Evolutionary conservation across 2,329 filamentous ascomycete species (phyloP).

Genomic region (Cytospora piceicola): DNA sequence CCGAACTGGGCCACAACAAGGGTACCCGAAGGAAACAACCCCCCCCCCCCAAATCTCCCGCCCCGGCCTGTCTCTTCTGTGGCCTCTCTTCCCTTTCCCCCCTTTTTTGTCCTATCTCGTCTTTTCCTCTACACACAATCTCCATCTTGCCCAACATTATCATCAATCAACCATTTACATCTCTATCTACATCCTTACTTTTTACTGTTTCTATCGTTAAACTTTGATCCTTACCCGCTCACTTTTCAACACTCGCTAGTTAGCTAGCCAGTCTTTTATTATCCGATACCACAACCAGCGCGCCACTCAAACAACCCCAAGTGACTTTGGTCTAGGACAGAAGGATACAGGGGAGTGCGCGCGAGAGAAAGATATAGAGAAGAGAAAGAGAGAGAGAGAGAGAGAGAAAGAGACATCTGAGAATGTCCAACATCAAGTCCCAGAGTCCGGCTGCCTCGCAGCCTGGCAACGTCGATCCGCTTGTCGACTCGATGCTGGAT

Average conservation of each 20-base stretch:
- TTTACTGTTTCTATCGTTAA: not conserved
- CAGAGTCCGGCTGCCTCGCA: conserved; percentile 36
- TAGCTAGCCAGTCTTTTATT: not conserved
- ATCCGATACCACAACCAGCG: not conserved
- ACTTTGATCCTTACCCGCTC: not conserved
- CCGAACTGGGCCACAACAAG: conserved; percentile 11
- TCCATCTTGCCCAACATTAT: not conserved
- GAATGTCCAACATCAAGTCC: conserved; percentile 36
- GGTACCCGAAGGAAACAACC: conserved; percentile 13
- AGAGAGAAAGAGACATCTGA: conserved; percentile 8
- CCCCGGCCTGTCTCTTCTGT: not conserved
- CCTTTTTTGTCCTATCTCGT: not conserved
- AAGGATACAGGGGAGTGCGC: too few relatives aligned
- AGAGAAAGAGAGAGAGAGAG: conserved; percentile 4
- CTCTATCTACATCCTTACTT: not conserved
- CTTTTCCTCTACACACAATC: conserved; percentile 3
- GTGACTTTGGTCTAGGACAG: not conserved
- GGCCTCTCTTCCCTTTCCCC: not conserved
- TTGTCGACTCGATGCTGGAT: conserved; percentile 63
- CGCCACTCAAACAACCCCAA: not conserved
- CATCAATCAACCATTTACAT: not conserved
- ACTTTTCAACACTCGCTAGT: not conserved
- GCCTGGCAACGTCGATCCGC: conserved; percentile 51
- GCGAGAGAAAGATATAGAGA: not conserved
- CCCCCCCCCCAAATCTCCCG: conserved; percentile 16